phyloP scores from a whole-genome alignment of 1,284 basidiomycete genomes.

The Ceratobasidium sp. region DNA sequence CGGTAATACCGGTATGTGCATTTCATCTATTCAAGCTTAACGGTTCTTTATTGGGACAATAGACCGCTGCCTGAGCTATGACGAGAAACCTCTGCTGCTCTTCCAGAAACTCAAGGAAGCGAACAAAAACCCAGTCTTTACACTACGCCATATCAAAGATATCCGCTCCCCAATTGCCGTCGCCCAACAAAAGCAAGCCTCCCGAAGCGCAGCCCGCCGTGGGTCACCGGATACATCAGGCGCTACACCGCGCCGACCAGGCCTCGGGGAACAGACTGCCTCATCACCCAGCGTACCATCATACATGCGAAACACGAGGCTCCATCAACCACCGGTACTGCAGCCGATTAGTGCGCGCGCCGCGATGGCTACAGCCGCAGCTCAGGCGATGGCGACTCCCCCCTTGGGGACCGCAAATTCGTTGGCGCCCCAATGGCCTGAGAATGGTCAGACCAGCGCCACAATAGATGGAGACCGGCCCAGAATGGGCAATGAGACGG shows the following conservation, averaged over 20 bases:
- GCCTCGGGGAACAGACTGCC: conserved; percentile 8
- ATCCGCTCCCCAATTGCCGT: conserved; percentile 96
- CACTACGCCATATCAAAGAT: conserved; percentile 98
- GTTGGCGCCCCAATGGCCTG: conserved; percentile 20
- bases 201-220: conserved; percentile 52
- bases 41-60: conserved; percentile 48
- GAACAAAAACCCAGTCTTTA: conserved; percentile 97
- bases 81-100: conserved; percentile 95
- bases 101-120: conserved; percentile 98
- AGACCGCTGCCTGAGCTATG: conserved; percentile 96
- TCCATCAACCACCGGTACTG: conserved; percentile 49
- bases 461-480: neutral
- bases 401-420: conserved; percentile 19
- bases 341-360: conserved; percentile 46
- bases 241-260: neutral
- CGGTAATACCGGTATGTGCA: conserved; percentile 77
- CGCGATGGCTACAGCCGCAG: conserved; percentile 39
- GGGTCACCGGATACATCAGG: conserved; percentile 9
- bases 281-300: conserved; percentile 38
- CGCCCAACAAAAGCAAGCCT: conserved; percentile 91
- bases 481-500: conserved; percentile 18
- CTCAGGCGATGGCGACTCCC: conserved; percentile 40
- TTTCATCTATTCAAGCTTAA: conserved; percentile 16
- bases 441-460: conserved; percentile 16
- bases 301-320: conserved; percentile 46